Evolutionary conservation across 2,329 filamentous ascomycete genomes (phyloP), one percentile per base, ranked within the genome.

Genomic region (Tolypocladium inflatum): DNA sequence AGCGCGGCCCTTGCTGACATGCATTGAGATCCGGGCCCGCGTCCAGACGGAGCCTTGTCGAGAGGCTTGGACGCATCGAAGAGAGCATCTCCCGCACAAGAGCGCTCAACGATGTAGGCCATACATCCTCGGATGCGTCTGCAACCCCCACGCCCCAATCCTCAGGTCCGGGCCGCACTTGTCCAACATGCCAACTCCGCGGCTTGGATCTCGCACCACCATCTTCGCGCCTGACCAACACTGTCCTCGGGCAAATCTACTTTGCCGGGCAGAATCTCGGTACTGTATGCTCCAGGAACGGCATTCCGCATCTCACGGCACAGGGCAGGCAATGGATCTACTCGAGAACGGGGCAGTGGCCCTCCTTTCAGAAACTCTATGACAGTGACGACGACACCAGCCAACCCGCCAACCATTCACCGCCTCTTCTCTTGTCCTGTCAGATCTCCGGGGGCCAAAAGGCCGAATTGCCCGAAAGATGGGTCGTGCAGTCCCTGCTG

Each of bases 281-380:
- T 11, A 71, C 72, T 15, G 74, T 80, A 38, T 79, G 74, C 62
- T 68, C 74, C 9, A 71, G 75, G 54, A 78, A 75, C 17, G 78
- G 80, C 8, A 73, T 81, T 2, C 80, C 79, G 0, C 74, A 80
- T 45, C 72, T 82, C 45, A 77, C 79, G 0, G 65, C 70, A 0
- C 71, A 76, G 17, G 79, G 79, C 7, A 73, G 73, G 55, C 65
- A 76, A 62, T 81, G 78, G 77, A 76, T 82, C 39, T 68, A 73
- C 37, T 68, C 76, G 15, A 71, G 73, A 35, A 76, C 78, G 1
- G 79, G 78, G 6, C 60, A 58, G 35, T 63, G 56, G 62, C 63
- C 57, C 11, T 57, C 61, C 10, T 70, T 68, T 51, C 59, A 64
- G 50, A 58, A 57, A 4, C 59, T 60, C 1, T 56, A 39, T 8